phyloP scores from a whole-genome alignment of 139 green algal species.

The Tetradesmus lagerheimii region DNA sequence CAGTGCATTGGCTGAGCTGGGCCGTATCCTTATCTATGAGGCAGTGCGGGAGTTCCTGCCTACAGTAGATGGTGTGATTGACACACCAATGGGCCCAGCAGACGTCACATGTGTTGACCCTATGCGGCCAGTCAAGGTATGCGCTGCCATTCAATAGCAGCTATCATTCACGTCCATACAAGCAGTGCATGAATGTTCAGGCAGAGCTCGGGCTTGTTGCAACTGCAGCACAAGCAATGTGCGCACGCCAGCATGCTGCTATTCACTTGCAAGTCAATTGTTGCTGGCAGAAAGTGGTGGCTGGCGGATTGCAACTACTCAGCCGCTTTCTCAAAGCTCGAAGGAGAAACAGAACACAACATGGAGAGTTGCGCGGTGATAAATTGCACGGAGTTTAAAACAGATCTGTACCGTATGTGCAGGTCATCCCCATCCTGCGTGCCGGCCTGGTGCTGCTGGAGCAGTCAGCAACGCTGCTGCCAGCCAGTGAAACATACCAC shows the following conservation, averaged over 20 bases:
- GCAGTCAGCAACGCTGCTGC: constrained; percentile 82
- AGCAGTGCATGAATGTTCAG: too few species aligned
- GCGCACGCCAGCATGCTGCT: too few species aligned
- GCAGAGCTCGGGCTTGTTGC: too few species aligned
- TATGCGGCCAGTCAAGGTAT: constrained; percentile 84
- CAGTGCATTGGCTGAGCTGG: constrained; percentile 89
- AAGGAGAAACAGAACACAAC: too few species aligned
- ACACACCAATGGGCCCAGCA: constrained; percentile 82
- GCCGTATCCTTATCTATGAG: constrained; percentile 94
- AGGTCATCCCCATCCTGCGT: constrained; percentile 93
- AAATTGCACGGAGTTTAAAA: too few species aligned
- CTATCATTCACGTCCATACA: background rate
- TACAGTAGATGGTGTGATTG: constrained; percentile 83
- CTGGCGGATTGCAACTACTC: too few species aligned
- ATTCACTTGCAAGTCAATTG: too few species aligned
- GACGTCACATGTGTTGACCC: constrained; percentile 89
- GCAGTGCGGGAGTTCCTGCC: constrained; percentile 88
- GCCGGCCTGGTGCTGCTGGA: constrained; percentile 93
- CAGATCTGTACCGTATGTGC: constrained; percentile 6
- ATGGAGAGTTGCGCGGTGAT: too few species aligned
- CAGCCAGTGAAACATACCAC: constrained; percentile 87
- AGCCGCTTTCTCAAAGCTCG: too few species aligned
- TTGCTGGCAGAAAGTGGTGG: too few species aligned
- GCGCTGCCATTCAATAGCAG: background rate
- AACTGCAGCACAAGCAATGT: too few species aligned